Evolutionary conservation across 768 basidiomycete species (phyloP).

Genomic region (Coprinellus aureogranulatus): DNA sequence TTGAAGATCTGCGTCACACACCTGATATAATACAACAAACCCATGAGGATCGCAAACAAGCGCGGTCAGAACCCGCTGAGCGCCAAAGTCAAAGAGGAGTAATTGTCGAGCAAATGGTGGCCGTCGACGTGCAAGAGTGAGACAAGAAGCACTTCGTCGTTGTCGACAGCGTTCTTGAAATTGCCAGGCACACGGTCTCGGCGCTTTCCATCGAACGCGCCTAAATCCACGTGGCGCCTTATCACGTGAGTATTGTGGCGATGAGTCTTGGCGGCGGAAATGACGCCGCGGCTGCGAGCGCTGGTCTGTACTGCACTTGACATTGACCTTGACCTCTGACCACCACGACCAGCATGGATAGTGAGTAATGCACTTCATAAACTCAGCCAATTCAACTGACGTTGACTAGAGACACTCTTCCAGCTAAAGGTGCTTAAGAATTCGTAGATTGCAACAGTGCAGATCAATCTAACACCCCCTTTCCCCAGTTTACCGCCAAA

Average conservation of each 20-base stretch:
- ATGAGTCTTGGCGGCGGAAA: background rate
- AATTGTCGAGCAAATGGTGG: background rate
- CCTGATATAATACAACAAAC: conserved; percentile 63
- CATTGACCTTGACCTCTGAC: conserved; percentile 10
- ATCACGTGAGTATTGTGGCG: too few relatives aligned
- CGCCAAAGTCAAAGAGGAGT: conserved; percentile 1
- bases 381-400: conserved; percentile 25
- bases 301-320: conserved; percentile 6
- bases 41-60: conserved; percentile 34
- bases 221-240: background rate
- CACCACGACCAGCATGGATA: conserved; percentile 83
- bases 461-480: background rate
- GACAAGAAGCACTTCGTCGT: too few relatives aligned
- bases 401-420: conserved; percentile 84
- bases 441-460: background rate
- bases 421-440: conserved; percentile 78
- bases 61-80: conserved; percentile 1
- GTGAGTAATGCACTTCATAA: conserved; percentile 46
- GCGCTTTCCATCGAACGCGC: too few relatives aligned
- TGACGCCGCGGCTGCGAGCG: background rate
- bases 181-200: too few relatives aligned
- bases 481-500: conserved; percentile 93
- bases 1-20: conserved; percentile 45
- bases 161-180: too few relatives aligned
- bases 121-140: too few relatives aligned